Conservation (phyloP, 2,329 filamentous ascomycete species). For the Trichocomaceae sp. region DNA sequence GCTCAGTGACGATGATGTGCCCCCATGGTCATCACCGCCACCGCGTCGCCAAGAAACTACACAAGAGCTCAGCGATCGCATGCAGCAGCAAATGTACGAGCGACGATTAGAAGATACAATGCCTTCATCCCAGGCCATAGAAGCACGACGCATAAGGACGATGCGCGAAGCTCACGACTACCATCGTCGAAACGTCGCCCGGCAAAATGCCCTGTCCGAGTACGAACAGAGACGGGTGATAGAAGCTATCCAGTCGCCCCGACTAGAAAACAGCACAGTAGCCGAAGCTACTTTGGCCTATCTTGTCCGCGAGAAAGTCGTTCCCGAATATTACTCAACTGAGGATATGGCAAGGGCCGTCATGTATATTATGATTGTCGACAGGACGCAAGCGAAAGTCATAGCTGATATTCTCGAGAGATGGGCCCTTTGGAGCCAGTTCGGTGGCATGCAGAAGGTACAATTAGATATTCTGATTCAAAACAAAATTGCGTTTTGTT, state of each 20-base stretch:
- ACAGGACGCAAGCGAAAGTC: slow-evolving; percentile 16
- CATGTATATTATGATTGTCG: slow-evolving; percentile 24
- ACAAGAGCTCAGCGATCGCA: slow-evolving; percentile 15
- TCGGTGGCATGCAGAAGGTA: slow-evolving; percentile 22
- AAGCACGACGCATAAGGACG: slow-evolving; percentile 17
- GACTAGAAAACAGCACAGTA: slow-evolving; percentile 20
- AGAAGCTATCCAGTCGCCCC: slow-evolving; percentile 22
- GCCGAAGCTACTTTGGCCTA: slow-evolving; percentile 21
- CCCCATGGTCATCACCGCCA: slow-evolving; percentile 20
- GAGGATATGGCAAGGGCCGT: slow-evolving; percentile 20
- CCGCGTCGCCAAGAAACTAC: slow-evolving; percentile 9
- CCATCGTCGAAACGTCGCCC: slow-evolving; percentile 18
- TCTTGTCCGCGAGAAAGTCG: slow-evolving; percentile 18
- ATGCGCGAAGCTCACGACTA: slow-evolving; percentile 14
- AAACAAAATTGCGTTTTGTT: slow-evolving; percentile 22
- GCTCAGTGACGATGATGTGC: slow-evolving; percentile 20
- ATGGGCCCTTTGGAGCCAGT: slow-evolving; percentile 22
- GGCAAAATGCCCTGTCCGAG: slow-evolving; percentile 12
- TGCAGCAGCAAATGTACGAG: slow-evolving; percentile 16
- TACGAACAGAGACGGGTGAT: slow-evolving; percentile 19
- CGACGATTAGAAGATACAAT: slow-evolving; percentile 20
- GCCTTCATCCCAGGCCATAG: slow-evolving; percentile 23
- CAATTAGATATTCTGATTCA: slow-evolving; percentile 20
- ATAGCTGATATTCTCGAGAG: slow-evolving; percentile 22
- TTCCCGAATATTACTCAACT: slow-evolving; percentile 21